Evolutionary conservation across 148 eudicot genomes (phyloP), one percentile per base, ranked within the genome.

Genomic region (Rhododendron mucronatum): DNA sequence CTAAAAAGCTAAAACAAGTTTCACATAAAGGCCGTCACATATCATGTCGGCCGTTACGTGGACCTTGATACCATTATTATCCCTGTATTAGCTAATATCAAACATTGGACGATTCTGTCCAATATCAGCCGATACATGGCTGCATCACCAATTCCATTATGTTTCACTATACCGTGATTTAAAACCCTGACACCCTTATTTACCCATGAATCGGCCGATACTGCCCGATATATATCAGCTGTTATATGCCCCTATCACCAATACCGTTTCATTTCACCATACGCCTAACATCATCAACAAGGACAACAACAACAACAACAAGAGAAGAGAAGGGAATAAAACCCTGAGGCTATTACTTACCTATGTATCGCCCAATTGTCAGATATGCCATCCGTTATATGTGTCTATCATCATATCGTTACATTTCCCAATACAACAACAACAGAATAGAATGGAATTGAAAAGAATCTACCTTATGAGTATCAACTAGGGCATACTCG

Each of bases 401-500:
- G 50, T 47, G 0, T 9, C 50, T 47, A 47, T 47, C 50, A 47
- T 11, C 50, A 47, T 47, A 47, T 9, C 2, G 50, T 47, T 9
- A 47, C 50, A 10, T 51, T 51, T 13, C 55, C 11, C 51, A 48
- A 11, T 48, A 59, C 65, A 71, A 59, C 65, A 71, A 59, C 65
- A 26, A 67, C 5, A 26, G 5, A 26, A 26, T 8, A 65, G 30
- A 8, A 23, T 8, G 28, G 71, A 65, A 65, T 2, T 59, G 39
- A 5, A 8, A 7, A 73, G 35, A 15, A 76, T 82, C 6, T 88
- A 92, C 94, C 94, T 89, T 55, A 26, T 78, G 39, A 77, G 83
- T 86, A 16, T 85, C 90, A 90, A 86, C 45, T 0, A 91, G 90
- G 26, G 92, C 89, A 86, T 93, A 92, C 87, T 93, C 94, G 82